These are phyloP conservation scores for Fraxinus anomala DNA, from an alignment of 257 asterid genomes.

Conservation along the genomic window DNA sequence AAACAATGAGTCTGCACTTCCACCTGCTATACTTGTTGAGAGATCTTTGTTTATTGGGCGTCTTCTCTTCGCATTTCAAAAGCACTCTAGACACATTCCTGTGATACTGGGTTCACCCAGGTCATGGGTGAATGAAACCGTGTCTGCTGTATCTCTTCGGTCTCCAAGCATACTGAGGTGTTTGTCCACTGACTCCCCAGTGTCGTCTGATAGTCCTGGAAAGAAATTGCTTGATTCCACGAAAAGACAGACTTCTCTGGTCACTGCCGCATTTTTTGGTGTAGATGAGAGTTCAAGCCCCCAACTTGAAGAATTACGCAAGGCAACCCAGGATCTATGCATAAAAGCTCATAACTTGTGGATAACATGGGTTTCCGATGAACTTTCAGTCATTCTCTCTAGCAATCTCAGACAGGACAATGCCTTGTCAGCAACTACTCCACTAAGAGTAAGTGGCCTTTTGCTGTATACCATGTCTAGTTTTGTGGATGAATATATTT, in stretches of 20 bases:
- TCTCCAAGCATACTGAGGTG: constrained; percentile 46
- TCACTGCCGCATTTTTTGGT: constrained; percentile 71
- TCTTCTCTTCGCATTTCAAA: constrained; percentile 90
- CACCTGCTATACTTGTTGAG: constrained; percentile 75
- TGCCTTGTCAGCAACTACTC: constrained; percentile 72
- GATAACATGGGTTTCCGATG: constrained; percentile 88
- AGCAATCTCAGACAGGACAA: constrained; percentile 71
- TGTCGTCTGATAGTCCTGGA: constrained; percentile 52
- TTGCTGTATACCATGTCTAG: constrained; percentile 7
- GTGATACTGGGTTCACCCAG: constrained; percentile 94
- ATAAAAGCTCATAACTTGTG: constrained; percentile 83
- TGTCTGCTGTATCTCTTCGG: constrained; percentile 38
- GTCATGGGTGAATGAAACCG: constrained; percentile 71
- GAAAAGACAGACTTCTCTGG: constrained; percentile 67
- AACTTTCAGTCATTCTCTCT: constrained; percentile 63
- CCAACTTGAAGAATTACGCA: constrained; percentile 77
- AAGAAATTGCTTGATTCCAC: constrained; percentile 62
- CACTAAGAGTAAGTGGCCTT: constrained; percentile 70
- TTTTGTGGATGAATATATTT: not conserved
- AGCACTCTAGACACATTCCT: constrained; percentile 87
- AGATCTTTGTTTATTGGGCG: constrained; percentile 88
- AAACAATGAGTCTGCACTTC: constrained; percentile 42
- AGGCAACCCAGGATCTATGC: constrained; percentile 75
- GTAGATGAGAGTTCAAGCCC: constrained; percentile 76
- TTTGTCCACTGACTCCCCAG: constrained; percentile 46